phyloP scores from a whole-genome alignment of 2,329 filamentous ascomycete genomes.

The Penicillium sp. region DNA sequence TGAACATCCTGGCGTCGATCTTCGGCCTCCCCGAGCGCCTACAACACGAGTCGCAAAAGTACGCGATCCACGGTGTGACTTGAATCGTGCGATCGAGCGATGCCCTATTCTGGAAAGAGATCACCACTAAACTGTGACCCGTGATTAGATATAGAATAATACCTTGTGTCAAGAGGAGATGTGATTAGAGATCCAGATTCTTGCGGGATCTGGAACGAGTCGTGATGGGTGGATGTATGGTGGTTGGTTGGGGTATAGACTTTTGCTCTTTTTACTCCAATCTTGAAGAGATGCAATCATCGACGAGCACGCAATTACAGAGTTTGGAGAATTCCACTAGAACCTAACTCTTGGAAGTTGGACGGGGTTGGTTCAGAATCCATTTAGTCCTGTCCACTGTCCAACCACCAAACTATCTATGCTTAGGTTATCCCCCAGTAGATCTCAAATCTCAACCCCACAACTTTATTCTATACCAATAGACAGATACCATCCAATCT shows the following conservation, averaged over 20 bases:
- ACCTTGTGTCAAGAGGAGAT: neutral
- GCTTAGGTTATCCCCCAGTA: too few species aligned
- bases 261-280: neutral
- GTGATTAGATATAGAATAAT: too few species aligned
- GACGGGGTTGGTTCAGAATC: too few species aligned
- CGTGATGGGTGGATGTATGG: neutral
- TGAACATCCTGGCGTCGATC: neutral
- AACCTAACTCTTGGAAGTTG: too few species aligned
- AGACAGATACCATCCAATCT: too few species aligned
- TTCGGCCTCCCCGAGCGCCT: neutral
- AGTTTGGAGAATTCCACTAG: neutral
- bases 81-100: neutral
- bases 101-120: neutral
- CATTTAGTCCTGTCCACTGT: too few species aligned
- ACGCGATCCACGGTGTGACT: neutral
- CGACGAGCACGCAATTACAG: neutral
- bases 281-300: neutral
- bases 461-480: conserved; percentile 14
- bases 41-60: neutral
- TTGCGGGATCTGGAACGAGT: neutral
- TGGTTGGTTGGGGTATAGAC: neutral
- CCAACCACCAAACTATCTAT: too few species aligned
- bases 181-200: neutral
- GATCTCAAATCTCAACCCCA: conserved; percentile 7
- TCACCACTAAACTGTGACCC: too few species aligned